phyloP scores from a whole-genome alignment of 1,284 basidiomycete genomes.

The Coriolopsis trogii region DNA sequence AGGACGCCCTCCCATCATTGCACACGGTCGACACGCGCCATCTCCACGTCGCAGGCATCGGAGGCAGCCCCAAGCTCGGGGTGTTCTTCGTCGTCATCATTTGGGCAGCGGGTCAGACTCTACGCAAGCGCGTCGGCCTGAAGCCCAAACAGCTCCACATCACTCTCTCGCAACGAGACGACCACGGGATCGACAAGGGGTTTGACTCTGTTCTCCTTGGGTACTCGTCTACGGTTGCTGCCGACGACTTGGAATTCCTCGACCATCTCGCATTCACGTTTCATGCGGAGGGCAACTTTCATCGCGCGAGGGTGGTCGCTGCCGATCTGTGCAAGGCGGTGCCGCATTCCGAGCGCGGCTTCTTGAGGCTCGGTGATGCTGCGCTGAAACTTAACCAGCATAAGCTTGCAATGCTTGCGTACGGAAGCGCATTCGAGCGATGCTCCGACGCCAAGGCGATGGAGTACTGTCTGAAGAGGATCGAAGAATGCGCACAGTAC shows the following conservation, averaged over 20 bases:
- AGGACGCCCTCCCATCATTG: constrained; percentile 8
- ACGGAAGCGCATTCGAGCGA: constrained; percentile 47
- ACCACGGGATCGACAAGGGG: constrained; percentile 50
- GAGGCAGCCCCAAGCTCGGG: constrained; percentile 37
- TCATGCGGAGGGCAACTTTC: constrained; percentile 40
- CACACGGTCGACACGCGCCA: constrained; percentile 15
- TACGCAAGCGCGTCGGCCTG: constrained; percentile 51
- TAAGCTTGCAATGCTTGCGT: constrained; percentile 61
- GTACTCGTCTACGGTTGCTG: constrained; percentile 25
- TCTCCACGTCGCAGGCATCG: constrained; percentile 39
- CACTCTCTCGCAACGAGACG: constrained; percentile 46
- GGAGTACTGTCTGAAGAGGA: constrained; percentile 47
- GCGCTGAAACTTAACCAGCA: constrained; percentile 35
- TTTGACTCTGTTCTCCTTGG: constrained; percentile 43
- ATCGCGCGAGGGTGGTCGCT: constrained; percentile 39
- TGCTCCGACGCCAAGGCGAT: constrained; percentile 40
- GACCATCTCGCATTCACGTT: constrained; percentile 54
- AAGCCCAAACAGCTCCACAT: constrained; percentile 58
- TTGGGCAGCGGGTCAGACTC: constrained; percentile 55
- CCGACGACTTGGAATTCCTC: constrained; percentile 39
- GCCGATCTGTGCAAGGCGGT: constrained; percentile 34
- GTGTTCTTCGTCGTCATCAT: constrained; percentile 54
- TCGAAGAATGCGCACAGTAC: constrained; percentile 44
- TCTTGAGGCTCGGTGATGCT: constrained; percentile 52
- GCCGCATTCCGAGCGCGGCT: constrained; percentile 48